Conservation (phyloP, 805 yeast genomes). For the Candida awuae region DNA sequence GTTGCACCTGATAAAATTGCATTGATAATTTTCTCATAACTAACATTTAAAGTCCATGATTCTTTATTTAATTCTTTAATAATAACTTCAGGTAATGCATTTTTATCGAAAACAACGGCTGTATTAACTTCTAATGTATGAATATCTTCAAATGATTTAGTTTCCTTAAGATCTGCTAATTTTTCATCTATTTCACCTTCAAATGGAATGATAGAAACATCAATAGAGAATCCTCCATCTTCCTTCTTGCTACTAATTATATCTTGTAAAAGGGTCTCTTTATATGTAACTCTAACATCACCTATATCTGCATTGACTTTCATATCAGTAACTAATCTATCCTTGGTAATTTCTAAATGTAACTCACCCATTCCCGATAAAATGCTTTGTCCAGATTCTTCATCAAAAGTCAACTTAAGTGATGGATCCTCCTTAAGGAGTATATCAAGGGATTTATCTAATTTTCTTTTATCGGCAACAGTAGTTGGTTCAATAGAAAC, state of each 20-base stretch:
- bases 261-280: slow-evolving; percentile 47
- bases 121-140: slow-evolving; percentile 42
- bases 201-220: slow-evolving; percentile 25
- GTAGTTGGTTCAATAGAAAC: slow-evolving; percentile 77
- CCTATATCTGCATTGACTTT: slow-evolving; percentile 77
- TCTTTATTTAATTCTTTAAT: slow-evolving; percentile 16
- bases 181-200: slow-evolving; percentile 28
- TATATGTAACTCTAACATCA: slow-evolving; percentile 81
- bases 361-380: slow-evolving; percentile 96
- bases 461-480: slow-evolving; percentile 66
- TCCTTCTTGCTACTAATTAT: slow-evolving; percentile 16
- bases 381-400: slow-evolving; percentile 82
- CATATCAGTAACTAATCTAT: slow-evolving; percentile 70
- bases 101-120: slow-evolving; percentile 31
- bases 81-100: slow-evolving; percentile 20
- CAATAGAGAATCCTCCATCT: slow-evolving; percentile 20
- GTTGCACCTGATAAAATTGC: slow-evolving; percentile 50
- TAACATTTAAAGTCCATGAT: slow-evolving; percentile 40
- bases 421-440: slow-evolving; percentile 90
- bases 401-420: slow-evolving; percentile 59
- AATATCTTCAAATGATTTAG: slow-evolving; percentile 27
- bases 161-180: slow-evolving; percentile 25
- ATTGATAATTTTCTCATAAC: slow-evolving; percentile 44
- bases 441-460: slow-evolving; percentile 61
- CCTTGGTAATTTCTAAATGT: slow-evolving; percentile 82